Conservation (phyloP, 805 yeast species). For the Saturnispora quitensis region DNA sequence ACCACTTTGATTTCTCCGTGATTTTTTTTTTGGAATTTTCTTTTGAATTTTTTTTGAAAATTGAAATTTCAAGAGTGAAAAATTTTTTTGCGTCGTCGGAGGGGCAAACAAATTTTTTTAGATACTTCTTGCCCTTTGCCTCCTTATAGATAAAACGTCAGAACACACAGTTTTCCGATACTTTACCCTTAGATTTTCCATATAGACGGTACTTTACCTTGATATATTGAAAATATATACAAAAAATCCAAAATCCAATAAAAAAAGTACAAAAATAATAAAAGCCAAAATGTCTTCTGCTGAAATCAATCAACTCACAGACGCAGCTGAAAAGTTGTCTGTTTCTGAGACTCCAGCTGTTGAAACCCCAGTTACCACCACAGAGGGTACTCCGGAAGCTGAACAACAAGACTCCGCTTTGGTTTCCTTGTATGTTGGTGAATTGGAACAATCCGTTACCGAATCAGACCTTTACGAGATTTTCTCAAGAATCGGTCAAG, state of each 20-base stretch:
- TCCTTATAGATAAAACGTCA: background rate
- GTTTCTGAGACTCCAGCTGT: constrained; percentile 25
- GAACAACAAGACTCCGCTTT: constrained; percentile 45
- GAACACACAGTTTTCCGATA: constrained; percentile 6
- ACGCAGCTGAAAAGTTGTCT: constrained; percentile 28
- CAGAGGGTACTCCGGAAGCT: constrained; percentile 27
- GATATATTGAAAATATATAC: constrained; percentile 13
- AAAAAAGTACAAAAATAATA: constrained; percentile 11
- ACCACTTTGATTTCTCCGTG: background rate
- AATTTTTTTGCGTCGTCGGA: constrained; percentile 2
- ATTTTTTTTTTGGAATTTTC: background rate
- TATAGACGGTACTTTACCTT: background rate
- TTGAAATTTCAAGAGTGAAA: background rate
- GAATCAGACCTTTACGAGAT: constrained; percentile 93
- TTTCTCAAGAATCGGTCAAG: constrained; percentile 91
- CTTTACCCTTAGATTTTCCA: background rate
- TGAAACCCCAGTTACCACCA: constrained; percentile 26
- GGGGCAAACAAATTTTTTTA: background rate
- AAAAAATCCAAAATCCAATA: constrained; percentile 7
- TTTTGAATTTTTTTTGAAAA: background rate
- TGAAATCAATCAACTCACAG: constrained; percentile 28
- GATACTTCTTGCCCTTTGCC: constrained; percentile 2
- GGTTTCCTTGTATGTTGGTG: constrained; percentile 95
- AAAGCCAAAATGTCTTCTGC: constrained; percentile 26
- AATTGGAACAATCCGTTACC: constrained; percentile 82